A percentile compares a stretch with the other conserved stretches of the same genome.
Conservation (phyloP, 1,284 basidiomycete genomes). For the Ustilago cynodontis region DNA sequence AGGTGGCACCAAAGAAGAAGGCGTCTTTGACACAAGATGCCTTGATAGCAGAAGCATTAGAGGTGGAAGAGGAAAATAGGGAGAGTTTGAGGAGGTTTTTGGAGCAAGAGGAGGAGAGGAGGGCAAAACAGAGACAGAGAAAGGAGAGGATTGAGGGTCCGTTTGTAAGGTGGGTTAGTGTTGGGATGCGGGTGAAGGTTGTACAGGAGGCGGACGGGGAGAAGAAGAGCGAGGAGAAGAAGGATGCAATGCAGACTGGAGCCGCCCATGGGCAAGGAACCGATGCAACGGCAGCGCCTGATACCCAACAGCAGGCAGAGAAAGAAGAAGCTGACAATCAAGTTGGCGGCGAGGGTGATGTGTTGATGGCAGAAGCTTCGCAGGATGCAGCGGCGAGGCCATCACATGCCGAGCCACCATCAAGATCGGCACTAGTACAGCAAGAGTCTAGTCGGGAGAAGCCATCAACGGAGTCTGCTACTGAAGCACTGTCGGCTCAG, state of each 20-base stretch:
- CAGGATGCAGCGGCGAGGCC: neutral
- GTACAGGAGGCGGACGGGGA: conserved; percentile 25
- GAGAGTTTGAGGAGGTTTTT: conserved; percentile 83
- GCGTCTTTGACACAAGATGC: conserved; percentile 78
- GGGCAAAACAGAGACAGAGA: conserved; percentile 76
- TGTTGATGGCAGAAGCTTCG: neutral
- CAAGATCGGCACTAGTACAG: neutral
- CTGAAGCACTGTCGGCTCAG: no score
- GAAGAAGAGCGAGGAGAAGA: neutral
- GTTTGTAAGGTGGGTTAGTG: conserved; percentile 80
- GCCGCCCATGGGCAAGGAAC: no score
- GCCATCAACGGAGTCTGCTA: no score
- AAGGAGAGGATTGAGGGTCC: conserved; percentile 78
- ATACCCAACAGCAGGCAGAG: no score
- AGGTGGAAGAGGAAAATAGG: conserved; percentile 85
- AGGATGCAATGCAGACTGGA: neutral
- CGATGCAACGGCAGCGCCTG: no score
- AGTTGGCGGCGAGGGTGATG: neutral
- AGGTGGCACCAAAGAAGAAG: conserved; percentile 40
- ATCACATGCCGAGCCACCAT: neutral
- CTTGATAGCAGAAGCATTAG: conserved; percentile 82
- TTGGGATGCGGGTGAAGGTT: conserved; percentile 54
- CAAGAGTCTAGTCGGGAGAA: no score
- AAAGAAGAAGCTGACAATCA: neutral
- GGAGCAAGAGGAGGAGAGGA: conserved; percentile 82